phyloP scores from a whole-genome alignment of 2,329 filamentous ascomycete species.

The Graphilbum fragrans region DNA sequence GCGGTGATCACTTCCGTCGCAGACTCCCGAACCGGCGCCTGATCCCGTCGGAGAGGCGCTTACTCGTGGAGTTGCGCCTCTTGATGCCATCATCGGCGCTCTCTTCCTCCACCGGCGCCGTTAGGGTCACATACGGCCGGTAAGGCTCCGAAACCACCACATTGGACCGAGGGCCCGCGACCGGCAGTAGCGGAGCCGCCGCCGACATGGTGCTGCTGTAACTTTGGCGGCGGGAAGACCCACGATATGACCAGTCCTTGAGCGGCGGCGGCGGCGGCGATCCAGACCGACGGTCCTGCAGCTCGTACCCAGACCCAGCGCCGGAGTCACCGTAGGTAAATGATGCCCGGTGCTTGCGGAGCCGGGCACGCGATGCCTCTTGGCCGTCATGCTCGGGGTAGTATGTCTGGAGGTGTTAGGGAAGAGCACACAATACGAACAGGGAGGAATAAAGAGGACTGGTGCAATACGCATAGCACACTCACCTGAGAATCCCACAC shows the following conservation, averaged over 20 bases:
- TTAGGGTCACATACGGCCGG: constrained; percentile 1
- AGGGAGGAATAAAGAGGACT: neutral
- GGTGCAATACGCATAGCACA: constrained; percentile 37
- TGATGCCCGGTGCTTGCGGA: constrained; percentile 15
- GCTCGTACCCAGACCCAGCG: constrained; percentile 27
- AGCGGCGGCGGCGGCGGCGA: constrained; percentile 2
- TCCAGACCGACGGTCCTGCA: constrained; percentile 21
- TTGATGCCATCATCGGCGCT: constrained; percentile 16
- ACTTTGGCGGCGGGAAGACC: constrained; percentile 28
- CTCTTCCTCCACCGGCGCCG: constrained; percentile 10
- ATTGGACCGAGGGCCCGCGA: neutral
- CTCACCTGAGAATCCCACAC: constrained; percentile 60
- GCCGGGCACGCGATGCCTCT: constrained; percentile 29
- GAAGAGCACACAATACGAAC: neutral
- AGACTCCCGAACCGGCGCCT: constrained; percentile 42
- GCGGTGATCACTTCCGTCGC: constrained; percentile 29
- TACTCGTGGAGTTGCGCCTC: constrained; percentile 29
- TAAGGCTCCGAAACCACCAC: neutral
- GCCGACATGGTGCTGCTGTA: constrained; percentile 23
- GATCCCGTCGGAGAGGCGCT: constrained; percentile 34
- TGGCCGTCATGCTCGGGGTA: constrained; percentile 71
- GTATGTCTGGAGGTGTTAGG: constrained; percentile 40
- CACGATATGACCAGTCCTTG: constrained; percentile 11
- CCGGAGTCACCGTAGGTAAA: constrained; percentile 12
- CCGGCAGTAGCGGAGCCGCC: neutral